These are phyloP conservation scores for Cordyceps militaris DNA, from an alignment of 2,329 filamentous ascomycete species.

Conservation along the genomic window DNA sequence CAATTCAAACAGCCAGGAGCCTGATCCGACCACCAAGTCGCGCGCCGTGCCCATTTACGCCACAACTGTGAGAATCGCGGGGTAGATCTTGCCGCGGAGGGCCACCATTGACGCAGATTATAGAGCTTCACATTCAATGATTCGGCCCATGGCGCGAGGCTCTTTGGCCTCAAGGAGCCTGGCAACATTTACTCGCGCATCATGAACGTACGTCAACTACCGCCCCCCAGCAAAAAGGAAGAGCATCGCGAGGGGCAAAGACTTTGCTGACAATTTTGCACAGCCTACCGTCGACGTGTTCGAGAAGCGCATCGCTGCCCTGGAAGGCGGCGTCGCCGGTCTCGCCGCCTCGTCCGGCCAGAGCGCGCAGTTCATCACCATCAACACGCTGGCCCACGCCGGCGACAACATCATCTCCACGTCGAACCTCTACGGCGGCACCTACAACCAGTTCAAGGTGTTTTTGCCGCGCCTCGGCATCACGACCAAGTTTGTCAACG, in stretches of 20 bases:
- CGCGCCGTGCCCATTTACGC: constrained; percentile 95
- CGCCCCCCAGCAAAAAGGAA: neutral
- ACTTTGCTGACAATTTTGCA: neutral
- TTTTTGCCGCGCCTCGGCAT: constrained; percentile 82
- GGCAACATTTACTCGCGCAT: constrained; percentile 98
- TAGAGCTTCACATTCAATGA: constrained; percentile 92
- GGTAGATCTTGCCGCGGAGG: neutral
- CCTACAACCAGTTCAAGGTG: constrained; percentile 97
- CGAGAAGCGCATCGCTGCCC: constrained; percentile 90
- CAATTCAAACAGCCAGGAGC: constrained; percentile 54
- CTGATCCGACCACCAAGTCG: constrained; percentile 75
- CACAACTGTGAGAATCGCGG: constrained; percentile 56
- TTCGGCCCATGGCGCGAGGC: constrained; percentile 86
- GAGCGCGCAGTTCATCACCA: constrained; percentile 85
- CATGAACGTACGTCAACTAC: constrained; percentile 62
- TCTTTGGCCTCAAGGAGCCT: constrained; percentile 94
- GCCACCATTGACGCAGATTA: constrained; percentile 13
- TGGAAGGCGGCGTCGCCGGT: constrained; percentile 85
- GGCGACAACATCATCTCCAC: constrained; percentile 94
- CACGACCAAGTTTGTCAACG: constrained; percentile 76
- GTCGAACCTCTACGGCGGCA: constrained; percentile 86
- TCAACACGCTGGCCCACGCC: constrained; percentile 72
- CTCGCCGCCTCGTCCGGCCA: constrained; percentile 82
- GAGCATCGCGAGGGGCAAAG: neutral
- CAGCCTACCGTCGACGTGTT: constrained; percentile 92